These are phyloP conservation scores for Acanthamoeba royreba DNA, from an alignment of 208 protist genomes.

Conservation along the genomic window DNA sequence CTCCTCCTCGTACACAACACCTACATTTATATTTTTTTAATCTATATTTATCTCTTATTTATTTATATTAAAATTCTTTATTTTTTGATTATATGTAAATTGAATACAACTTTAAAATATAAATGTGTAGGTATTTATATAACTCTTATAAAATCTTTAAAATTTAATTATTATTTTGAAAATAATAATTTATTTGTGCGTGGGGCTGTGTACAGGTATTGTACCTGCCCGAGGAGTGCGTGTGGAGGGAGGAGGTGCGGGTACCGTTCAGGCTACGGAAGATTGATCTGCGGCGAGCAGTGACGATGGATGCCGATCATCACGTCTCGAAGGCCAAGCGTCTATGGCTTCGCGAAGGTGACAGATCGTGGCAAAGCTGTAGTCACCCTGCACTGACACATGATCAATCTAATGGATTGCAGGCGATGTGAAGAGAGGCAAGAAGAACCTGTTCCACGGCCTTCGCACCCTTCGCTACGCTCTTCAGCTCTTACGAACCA, in stretches of 20 bases:
- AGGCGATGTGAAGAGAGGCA: background rate
- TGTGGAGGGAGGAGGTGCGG: conserved; percentile 3
- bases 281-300: background rate
- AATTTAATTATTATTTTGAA: background rate
- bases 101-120: too few species aligned
- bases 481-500: background rate
- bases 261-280: background rate
- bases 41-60: background rate
- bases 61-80: background rate
- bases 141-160: too few species aligned
- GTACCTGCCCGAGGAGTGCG: background rate
- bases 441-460: conserved; percentile 17
- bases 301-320: background rate
- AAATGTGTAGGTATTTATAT: too few species aligned
- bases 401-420: too few species aligned
- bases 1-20: background rate
- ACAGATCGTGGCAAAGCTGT: too few species aligned
- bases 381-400: too few species aligned
- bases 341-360: background rate
- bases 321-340: conserved; percentile 15
- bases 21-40: background rate
- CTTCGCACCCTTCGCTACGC: background rate
- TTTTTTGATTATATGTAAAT: too few species aligned
- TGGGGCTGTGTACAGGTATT: background rate
- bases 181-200: too few species aligned